Conservation (phyloP, 306 rosid species). For the Vicia sativa region DNA sequence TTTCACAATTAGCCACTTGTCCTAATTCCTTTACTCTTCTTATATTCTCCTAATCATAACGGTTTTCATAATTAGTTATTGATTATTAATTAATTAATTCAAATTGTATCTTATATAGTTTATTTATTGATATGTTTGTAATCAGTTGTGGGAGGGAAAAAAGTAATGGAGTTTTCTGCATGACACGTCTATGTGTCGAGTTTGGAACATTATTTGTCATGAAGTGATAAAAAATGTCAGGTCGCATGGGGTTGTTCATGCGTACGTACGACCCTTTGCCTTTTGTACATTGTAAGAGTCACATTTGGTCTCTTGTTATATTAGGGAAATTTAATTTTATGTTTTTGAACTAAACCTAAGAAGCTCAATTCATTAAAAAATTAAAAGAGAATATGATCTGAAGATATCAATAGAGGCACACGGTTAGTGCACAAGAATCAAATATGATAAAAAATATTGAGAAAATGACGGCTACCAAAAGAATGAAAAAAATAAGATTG, state of each 20-base stretch:
- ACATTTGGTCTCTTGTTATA: too few species aligned
- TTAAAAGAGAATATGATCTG: too few species aligned
- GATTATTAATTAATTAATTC: not conserved
- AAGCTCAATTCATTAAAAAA: too few species aligned
- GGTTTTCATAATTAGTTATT: not conserved
- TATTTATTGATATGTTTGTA: not conserved
- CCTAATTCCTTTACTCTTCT: not conserved
- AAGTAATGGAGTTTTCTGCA: constrained; percentile 25
- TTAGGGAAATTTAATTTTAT: too few species aligned
- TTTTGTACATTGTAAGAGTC: not conserved
- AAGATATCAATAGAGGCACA: too few species aligned
- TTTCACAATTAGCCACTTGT: constrained; percentile 32
- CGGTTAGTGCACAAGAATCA: too few species aligned
- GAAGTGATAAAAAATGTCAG: not conserved
- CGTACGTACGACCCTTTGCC: not conserved
- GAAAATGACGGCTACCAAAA: too few species aligned
- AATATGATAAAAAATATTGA: too few species aligned
- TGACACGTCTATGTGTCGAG: constrained; percentile 35
- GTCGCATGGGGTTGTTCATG: not conserved
- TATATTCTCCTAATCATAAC: constrained; percentile 1
- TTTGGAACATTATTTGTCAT: not conserved
- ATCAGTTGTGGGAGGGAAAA: constrained; percentile 10
- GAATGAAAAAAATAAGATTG: too few species aligned
- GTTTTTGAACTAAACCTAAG: too few species aligned
- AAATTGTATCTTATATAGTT: not conserved